Evolutionary conservation across 805 yeast species (phyloP).

Genomic region (Yamadazyma scolyti): DNA sequence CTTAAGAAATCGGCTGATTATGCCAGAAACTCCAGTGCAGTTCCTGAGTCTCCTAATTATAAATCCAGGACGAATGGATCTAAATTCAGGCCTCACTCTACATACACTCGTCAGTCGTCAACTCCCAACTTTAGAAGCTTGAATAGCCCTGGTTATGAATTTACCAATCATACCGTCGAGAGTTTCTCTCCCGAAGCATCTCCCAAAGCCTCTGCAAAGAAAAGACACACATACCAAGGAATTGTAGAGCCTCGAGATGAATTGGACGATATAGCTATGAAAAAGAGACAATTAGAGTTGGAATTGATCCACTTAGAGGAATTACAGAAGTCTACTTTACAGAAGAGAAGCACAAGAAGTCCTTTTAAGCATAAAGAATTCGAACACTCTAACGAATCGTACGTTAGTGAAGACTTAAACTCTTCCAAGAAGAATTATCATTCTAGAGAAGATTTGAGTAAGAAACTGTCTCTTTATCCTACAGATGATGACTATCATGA

Average conservation of each 20-base stretch:
- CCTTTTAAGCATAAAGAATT: conserved; percentile 7
- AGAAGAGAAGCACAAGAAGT: conserved; percentile 8
- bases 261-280: conserved; percentile 28
- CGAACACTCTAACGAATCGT: conserved; percentile 23
- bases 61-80: conserved; percentile 6
- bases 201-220: conserved; percentile 6
- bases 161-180: conserved; percentile 20
- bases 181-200: conserved; percentile 22
- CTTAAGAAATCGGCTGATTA: conserved; percentile 15
- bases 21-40: conserved; percentile 10
- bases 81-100: conserved; percentile 16
- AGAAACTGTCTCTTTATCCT: conserved; percentile 21
- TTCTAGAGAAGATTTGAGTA: conserved; percentile 34
- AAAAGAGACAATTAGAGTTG: conserved; percentile 36
- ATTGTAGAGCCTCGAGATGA: conserved; percentile 12
- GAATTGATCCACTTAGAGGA: conserved; percentile 28
- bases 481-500: conserved; percentile 20
- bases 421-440: conserved; percentile 29
- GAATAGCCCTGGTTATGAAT: conserved; percentile 7
- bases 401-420: conserved; percentile 30
- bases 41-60: conserved; percentile 9
- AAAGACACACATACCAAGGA: conserved; percentile 1
- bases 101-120: conserved; percentile 11
- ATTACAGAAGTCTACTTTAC: conserved; percentile 10
- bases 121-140: conserved; percentile 11